These are phyloP conservation scores for Colletotrichum tanaceti DNA, from an alignment of 2,329 filamentous ascomycete species.

Conservation along the genomic window DNA sequence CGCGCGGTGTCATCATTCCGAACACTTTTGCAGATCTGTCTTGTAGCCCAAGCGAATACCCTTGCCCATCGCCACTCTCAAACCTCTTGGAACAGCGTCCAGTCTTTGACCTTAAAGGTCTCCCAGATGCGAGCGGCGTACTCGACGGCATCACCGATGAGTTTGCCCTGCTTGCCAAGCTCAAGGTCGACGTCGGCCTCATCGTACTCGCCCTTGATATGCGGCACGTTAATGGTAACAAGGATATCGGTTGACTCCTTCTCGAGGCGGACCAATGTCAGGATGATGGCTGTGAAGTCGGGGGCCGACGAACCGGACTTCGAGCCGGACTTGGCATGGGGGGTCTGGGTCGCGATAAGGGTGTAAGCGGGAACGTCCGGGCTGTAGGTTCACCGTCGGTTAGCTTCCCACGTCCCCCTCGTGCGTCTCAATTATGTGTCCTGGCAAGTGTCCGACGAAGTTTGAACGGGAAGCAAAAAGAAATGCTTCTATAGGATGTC, in stretches of 20 bases:
- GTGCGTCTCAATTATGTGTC: neutral
- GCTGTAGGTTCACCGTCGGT: constrained; percentile 46
- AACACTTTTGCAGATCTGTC: neutral
- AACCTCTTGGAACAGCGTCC: constrained; percentile 73
- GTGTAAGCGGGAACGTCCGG: constrained; percentile 72
- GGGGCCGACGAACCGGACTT: constrained; percentile 52
- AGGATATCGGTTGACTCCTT: constrained; percentile 82
- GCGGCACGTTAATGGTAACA: constrained; percentile 88
- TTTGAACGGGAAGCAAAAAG: neutral
- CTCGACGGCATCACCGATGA: constrained; percentile 76
- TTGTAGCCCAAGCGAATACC: neutral
- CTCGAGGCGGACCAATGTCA: constrained; percentile 82
- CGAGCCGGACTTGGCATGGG: constrained; percentile 48
- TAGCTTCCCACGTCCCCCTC: constrained; percentile 34
- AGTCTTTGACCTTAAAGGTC: constrained; percentile 83
- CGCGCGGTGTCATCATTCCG: neutral
- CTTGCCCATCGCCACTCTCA: constrained; percentile 38
- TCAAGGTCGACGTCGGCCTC: constrained; percentile 77
- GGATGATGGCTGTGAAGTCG: constrained; percentile 79
- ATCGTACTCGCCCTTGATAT: constrained; percentile 79
- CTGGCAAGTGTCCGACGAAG: neutral
- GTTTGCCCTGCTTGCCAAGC: constrained; percentile 72
- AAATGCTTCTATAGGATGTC: neutral
- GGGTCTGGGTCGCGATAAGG: constrained; percentile 73
- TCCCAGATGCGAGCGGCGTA: constrained; percentile 76